Percentiles rank a stretch among this genome's conserved stretches.
Conservation (phyloP, 2,329 filamentous ascomycete genomes). For the Phaeosphaeria sp. region DNA sequence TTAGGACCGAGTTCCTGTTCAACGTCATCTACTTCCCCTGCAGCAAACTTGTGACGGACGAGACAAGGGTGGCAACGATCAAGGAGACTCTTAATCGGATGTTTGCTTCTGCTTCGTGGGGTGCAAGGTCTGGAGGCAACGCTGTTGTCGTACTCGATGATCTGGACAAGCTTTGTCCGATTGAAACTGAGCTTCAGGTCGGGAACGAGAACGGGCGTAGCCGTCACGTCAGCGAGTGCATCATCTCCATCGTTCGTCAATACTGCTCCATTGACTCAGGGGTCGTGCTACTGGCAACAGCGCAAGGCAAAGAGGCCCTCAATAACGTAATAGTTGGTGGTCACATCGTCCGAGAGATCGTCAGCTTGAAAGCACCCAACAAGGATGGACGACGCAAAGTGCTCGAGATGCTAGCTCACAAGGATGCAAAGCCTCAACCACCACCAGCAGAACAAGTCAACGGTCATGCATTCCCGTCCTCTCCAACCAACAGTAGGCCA, state of each 20-base stretch:
- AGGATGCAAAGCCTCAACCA: conserved; percentile 40
- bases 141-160: conserved; percentile 90
- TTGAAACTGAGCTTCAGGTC: conserved; percentile 92
- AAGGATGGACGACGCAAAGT: conserved; percentile 88
- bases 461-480: conserved; percentile 42
- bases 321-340: conserved; percentile 91
- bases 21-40: conserved; percentile 88
- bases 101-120: conserved; percentile 92
- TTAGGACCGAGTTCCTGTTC: conserved; percentile 77
- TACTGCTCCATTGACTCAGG: conserved; percentile 81
- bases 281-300: conserved; percentile 87
- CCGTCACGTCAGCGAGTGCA: conserved; percentile 87
- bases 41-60: conserved; percentile 85
- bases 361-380: conserved; percentile 87
- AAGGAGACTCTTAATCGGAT: conserved; percentile 85
- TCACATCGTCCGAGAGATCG: conserved; percentile 89
- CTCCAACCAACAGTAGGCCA: conserved; percentile 59
- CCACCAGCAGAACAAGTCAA: conserved; percentile 25
- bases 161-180: conserved; percentile 88
- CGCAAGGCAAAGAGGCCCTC: conserved; percentile 89
- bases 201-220: conserved; percentile 93
- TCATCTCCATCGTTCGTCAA: conserved; percentile 82
- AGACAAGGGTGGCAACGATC: conserved; percentile 86
- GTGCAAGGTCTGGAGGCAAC: conserved; percentile 82
- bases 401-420: conserved; percentile 76